A percentile compares a stretch with the other conserved stretches of the same genome.
These are phyloP conservation scores for Talaromyces funiculosus DNA, from an alignment of 2,329 filamentous ascomycete genomes.

Conservation along the genomic window DNA sequence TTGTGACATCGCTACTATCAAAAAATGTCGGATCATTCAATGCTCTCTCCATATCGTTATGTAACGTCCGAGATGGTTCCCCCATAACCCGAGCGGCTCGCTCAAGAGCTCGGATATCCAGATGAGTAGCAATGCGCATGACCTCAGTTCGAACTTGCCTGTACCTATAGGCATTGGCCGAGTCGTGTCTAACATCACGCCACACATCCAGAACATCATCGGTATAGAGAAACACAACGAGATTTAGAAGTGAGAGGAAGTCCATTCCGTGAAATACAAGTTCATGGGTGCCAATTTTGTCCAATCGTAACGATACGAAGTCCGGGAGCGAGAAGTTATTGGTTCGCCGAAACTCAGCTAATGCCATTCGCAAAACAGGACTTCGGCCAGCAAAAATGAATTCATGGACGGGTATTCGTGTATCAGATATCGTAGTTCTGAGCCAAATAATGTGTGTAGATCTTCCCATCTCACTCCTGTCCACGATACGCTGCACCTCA, in stretches of 20 bases:
- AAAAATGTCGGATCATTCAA: constrained; percentile 66
- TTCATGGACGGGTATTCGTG: constrained; percentile 73
- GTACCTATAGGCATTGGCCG: constrained; percentile 64
- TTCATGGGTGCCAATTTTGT: constrained; percentile 47
- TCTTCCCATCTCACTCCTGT: constrained; percentile 18
- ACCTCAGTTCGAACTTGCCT: constrained; percentile 75
- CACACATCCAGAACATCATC: constrained; percentile 79
- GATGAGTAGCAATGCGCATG: constrained; percentile 72
- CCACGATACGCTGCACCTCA: constrained; percentile 28
- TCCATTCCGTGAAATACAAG: constrained; percentile 68
- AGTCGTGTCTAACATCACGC: constrained; percentile 66
- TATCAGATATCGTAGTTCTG: constrained; percentile 57
- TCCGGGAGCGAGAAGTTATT: constrained; percentile 57
- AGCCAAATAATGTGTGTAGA: constrained; percentile 35
- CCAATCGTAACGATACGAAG: constrained; percentile 52
- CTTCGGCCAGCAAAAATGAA: constrained; percentile 76
- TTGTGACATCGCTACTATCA: constrained; percentile 68
- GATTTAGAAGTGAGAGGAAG: constrained; percentile 70
- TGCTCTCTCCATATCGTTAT: constrained; percentile 65
- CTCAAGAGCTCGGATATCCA: constrained; percentile 69
- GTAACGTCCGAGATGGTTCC: constrained; percentile 57
- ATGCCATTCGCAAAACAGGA: constrained; percentile 56
- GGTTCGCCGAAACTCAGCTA: constrained; percentile 53
- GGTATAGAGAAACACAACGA: constrained; percentile 74
- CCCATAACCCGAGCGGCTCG: constrained; percentile 70